Evolutionary conservation across 441 rosid genomes (phyloP).

Genomic region (Erodium chrysanthum): DNA sequence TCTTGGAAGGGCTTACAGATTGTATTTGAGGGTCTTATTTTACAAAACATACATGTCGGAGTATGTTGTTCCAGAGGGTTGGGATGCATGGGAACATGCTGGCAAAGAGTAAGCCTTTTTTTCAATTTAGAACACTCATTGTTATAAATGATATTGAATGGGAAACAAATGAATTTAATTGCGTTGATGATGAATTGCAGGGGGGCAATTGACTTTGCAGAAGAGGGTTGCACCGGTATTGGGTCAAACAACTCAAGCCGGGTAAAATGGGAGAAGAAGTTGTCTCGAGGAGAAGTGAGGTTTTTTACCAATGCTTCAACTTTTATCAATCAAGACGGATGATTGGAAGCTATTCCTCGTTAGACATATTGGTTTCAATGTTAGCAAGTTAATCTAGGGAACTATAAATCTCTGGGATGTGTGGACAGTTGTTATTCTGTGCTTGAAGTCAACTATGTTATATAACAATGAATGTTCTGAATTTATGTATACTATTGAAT

Average conservation of each 20-base stretch:
- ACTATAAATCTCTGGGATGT: too few species aligned
- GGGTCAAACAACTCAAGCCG: background rate
- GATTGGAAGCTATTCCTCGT: background rate
- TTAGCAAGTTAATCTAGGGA: too few species aligned
- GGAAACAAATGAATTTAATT: background rate
- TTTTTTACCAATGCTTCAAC: background rate
- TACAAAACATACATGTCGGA: conserved; percentile 20
- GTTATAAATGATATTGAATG: background rate
- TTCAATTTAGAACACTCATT: background rate
- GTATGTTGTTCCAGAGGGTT: conserved; percentile 30
- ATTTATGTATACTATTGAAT: too few species aligned
- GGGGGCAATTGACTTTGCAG: background rate
- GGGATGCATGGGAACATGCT: conserved; percentile 32
- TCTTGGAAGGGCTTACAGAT: conserved; percentile 43
- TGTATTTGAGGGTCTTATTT: conserved; percentile 39
- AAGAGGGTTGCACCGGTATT: background rate
- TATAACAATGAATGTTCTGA: too few species aligned
- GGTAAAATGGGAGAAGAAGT: background rate
- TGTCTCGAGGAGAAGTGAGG: background rate
- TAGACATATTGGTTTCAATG: too few species aligned
- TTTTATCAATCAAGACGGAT: background rate
- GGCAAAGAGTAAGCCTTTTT: conserved; percentile 28
- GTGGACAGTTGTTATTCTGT: too few species aligned
- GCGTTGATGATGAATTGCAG: background rate
- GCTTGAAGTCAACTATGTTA: too few species aligned